Conservation (phyloP, 163 green algal genomes). For the Scenedesmus sp. region DNA sequence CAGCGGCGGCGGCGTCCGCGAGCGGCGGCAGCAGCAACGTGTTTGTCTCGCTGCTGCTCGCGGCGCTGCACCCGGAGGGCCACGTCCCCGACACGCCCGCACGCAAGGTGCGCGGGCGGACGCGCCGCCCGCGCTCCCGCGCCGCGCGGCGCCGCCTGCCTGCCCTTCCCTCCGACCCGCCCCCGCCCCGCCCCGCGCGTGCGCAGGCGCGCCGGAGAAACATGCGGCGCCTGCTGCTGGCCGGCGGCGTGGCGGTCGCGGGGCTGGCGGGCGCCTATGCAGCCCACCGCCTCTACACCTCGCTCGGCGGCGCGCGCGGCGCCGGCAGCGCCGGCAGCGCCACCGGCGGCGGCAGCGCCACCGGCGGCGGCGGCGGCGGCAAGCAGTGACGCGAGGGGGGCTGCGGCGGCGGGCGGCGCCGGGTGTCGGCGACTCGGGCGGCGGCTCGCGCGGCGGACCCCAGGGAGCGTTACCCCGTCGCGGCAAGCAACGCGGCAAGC, state of each 20-base stretch:
- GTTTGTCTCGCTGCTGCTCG: slow-evolving; percentile 25
- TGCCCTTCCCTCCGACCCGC: not conserved
- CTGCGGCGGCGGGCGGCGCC: too few species aligned
- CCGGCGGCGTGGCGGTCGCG: slow-evolving; percentile 14
- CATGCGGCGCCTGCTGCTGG: slow-evolving; percentile 25
- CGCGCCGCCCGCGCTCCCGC: too few species aligned
- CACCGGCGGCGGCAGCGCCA: not conserved
- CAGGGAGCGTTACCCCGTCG: too few species aligned
- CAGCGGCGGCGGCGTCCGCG: slow-evolving; percentile 2
- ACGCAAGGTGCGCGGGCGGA: slow-evolving; percentile 56
- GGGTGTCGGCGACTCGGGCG: too few species aligned
- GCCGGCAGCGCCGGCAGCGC: slow-evolving; percentile 15
- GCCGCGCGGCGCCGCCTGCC: not conserved
- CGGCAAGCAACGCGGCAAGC: too few species aligned
- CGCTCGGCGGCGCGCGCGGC: not conserved
- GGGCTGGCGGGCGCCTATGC: slow-evolving; percentile 14
- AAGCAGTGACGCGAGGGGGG: too few species aligned
- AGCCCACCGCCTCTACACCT: slow-evolving; percentile 26
- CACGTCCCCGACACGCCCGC: slow-evolving; percentile 77
- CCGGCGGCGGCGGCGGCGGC: too few species aligned
- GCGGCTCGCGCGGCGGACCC: too few species aligned
- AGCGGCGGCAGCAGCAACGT: slow-evolving; percentile 22
- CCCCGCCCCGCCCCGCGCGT: not conserved
- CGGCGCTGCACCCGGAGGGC: slow-evolving; percentile 60
- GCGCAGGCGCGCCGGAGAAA: slow-evolving; percentile 29